These are phyloP conservation scores for Phytophthora kernoviae DNA, from an alignment of 352 stramenopile species.

Conservation along the genomic window DNA sequence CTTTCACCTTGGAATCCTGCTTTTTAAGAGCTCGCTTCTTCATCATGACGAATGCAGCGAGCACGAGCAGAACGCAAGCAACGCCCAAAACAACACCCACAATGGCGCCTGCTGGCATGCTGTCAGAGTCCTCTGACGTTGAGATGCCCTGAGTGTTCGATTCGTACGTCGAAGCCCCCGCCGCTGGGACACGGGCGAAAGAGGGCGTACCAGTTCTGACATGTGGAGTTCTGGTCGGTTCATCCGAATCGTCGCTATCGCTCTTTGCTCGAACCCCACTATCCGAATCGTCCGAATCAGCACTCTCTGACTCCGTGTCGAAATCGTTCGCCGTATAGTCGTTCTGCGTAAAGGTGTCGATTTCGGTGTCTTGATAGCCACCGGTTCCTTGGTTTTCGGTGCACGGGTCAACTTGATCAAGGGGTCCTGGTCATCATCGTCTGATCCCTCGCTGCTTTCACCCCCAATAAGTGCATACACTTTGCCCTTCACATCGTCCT, in stretches of 20 bases:
- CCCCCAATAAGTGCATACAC: slow-evolving; percentile 12
- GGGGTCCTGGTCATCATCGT: slow-evolving; percentile 5
- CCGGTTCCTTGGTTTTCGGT: neutral
- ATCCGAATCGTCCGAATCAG: slow-evolving; percentile 8
- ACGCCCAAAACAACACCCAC: slow-evolving; percentile 18
- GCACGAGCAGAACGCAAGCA: slow-evolving; percentile 25
- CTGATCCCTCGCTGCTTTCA: slow-evolving; percentile 13
- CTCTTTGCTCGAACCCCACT: slow-evolving; percentile 4
- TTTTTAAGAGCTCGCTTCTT: slow-evolving; percentile 14
- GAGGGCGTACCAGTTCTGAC: neutral
- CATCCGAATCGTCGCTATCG: neutral
- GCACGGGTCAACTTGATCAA: neutral
- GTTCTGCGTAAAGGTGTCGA: neutral
- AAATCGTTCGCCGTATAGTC: neutral
- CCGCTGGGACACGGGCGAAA: neutral
- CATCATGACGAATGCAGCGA: slow-evolving; percentile 24
- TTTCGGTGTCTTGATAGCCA: neutral
- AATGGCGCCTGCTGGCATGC: slow-evolving; percentile 16
- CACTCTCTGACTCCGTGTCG: slow-evolving; percentile 1
- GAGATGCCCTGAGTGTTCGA: slow-evolving; percentile 10
- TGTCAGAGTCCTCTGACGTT: slow-evolving; percentile 2
- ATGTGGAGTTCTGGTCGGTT: slow-evolving; percentile 2
- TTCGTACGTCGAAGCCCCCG: slow-evolving; percentile 23
- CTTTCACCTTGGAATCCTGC: slow-evolving; percentile 21
- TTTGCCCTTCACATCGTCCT: slow-evolving; percentile 9